phyloP scores from a whole-genome alignment of 352 stramenopile genomes.

The Globisporangium barbulae region DNA sequence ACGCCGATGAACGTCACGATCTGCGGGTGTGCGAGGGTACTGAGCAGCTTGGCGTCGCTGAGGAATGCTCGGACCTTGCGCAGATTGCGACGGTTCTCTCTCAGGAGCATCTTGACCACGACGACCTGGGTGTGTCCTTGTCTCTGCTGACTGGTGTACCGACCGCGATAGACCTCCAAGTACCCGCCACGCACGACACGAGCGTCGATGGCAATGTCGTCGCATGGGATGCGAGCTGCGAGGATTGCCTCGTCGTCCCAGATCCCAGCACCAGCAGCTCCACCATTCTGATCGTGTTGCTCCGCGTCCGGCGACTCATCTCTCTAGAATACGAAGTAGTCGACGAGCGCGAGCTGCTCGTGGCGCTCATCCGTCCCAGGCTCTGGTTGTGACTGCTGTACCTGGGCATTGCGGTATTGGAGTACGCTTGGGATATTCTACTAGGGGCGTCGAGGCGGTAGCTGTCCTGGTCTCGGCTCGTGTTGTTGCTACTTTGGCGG shows the following conservation, averaged over 20 bases:
- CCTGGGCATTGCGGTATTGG: neutral
- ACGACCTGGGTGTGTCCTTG: slow-evolving; percentile 19
- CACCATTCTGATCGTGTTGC: slow-evolving; percentile 28
- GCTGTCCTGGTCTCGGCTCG: neutral
- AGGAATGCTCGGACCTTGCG: slow-evolving; percentile 39
- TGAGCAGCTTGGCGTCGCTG: slow-evolving; percentile 43
- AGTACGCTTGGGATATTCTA: neutral
- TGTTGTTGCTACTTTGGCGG: neutral
- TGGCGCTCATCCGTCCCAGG: neutral
- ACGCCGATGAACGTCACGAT: slow-evolving; percentile 44
- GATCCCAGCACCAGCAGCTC: slow-evolving; percentile 1
- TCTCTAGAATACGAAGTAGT: neutral
- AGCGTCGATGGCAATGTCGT: slow-evolving; percentile 23
- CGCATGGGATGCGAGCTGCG: slow-evolving; percentile 28
- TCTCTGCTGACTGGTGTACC: slow-evolving; percentile 29
- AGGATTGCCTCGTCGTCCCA: slow-evolving; percentile 41
- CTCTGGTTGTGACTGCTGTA: neutral
- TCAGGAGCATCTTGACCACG: slow-evolving; percentile 43
- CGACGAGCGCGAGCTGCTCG: neutral
- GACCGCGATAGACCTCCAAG: slow-evolving; percentile 36
- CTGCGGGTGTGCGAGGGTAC: slow-evolving; percentile 29
- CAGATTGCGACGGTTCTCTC: slow-evolving; percentile 24
- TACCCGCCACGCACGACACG: slow-evolving; percentile 37
- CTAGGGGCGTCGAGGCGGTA: neutral
- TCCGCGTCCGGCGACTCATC: neutral